A percentile compares a stretch with the other conserved stretches of the same genome.
Evolutionary conservation across 208 protist species (phyloP).

Genomic region (Trypanosoma platydactyli): DNA sequence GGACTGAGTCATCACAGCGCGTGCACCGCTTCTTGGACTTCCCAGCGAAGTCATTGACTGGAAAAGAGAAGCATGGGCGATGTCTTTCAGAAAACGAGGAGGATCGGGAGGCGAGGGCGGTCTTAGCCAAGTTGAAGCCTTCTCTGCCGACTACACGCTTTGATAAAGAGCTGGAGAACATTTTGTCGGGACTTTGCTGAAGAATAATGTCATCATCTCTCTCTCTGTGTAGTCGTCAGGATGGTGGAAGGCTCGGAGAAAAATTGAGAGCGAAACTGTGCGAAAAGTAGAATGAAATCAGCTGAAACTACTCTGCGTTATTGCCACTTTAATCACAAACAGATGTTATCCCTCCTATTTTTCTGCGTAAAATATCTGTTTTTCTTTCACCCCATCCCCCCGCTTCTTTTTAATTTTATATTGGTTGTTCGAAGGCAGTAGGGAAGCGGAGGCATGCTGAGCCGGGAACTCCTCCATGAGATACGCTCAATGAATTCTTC

Average conservation of each 20-base stretch:
- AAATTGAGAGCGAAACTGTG: background rate
- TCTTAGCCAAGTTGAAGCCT: constrained; percentile 25
- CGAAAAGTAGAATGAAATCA: background rate
- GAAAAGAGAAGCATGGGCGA: constrained; percentile 7
- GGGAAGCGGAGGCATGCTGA: background rate
- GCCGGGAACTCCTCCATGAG: constrained; percentile 18
- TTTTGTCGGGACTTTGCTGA: constrained; percentile 1
- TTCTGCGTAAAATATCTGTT: background rate
- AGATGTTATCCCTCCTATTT: background rate
- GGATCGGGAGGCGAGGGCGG: background rate
- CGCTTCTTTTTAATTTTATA: background rate
- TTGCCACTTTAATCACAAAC: too few species aligned
- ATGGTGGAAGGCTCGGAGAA: background rate
- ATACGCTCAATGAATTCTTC: constrained; percentile 24
- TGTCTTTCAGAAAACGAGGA: constrained; percentile 12
- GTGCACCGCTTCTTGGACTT: constrained; percentile 18
- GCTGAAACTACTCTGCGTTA: background rate
- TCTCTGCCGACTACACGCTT: constrained; percentile 26
- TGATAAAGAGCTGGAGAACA: constrained; percentile 15
- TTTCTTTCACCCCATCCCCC: constrained; percentile 5
- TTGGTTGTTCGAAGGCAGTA: background rate
- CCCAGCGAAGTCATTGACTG: background rate
- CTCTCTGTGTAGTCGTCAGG: background rate
- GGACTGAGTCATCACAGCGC: background rate
- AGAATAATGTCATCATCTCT: background rate